Base-by-base conservation (phyloP, 139 green algal species). In the Tetraselmis striata region DNA sequence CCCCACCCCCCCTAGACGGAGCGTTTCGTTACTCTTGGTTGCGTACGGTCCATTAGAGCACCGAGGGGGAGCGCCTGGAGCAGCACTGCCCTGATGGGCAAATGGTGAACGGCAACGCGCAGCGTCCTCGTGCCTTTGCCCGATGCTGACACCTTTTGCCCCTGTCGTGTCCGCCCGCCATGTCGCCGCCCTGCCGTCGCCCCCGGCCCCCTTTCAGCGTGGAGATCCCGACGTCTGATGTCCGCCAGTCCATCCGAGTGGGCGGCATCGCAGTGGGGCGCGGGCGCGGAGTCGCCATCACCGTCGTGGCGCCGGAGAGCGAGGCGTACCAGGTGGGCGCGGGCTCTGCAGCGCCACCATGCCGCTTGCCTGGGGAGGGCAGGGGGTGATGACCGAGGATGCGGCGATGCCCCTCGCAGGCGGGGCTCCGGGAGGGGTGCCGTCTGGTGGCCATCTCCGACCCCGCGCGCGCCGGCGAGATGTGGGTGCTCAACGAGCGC, bases 401-500 rank as follows among this genome's bases (percentile, higher is more conserved):
- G n/a, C 45, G 5, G 5, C 45, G 45, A 67, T 25, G 45, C 18
- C 45, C 45, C 45, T 67, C 11, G 18, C 18, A 84, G 80, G 23
- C 84, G 28, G 83, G 83, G 23, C 59, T 87, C 2, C 77, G 77
- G 2, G 74, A 59, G 11, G 83, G 83, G 32, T 26, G 79, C 29
- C 74, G 75, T 75, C 59, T 87, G 79, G 29, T 30, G 22, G 76
- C 80, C 1, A 80, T 87, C 22, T 79, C 31, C 59, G 80, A 84
- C 83, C 83, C 83, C 32, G 79, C 84, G 0, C 29, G 76, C 0
- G 30, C 28, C 75, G 82, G 80, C 59, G 76, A 84, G 27, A 81
- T 89, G 83, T 86, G 82, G 85, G 18, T 23, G 31, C 77, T 86
- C 67, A 2, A 78, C 59, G 83, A 85, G 77, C 31, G 83, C 24